Conservation (phyloP, 257 asterid species). For the Mentha longifolia region DNA sequence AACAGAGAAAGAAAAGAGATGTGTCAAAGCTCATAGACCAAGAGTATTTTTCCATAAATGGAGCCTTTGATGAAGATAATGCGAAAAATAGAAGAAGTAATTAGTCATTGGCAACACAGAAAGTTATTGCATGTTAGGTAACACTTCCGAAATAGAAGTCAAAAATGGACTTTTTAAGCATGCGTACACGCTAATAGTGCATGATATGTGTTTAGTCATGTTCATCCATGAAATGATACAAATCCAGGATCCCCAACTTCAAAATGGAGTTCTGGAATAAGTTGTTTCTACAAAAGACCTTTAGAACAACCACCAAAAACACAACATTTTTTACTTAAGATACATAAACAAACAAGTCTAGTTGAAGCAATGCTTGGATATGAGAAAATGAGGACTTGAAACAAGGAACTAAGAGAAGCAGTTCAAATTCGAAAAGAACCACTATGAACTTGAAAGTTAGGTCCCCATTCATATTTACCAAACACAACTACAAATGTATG, state of each 20-base stretch:
- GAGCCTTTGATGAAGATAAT: constrained; percentile 8
- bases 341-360: not conserved
- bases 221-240: not conserved
- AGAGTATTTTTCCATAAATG: not conserved
- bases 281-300: not conserved
- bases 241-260: not conserved
- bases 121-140: not conserved
- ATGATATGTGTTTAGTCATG: not conserved
- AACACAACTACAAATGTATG: constrained; percentile 8
- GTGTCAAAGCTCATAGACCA: not conserved
- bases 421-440: constrained; percentile 9
- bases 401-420: not conserved
- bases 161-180: not conserved
- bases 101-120: not conserved
- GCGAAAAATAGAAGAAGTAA: not conserved
- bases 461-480: not conserved
- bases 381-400: not conserved
- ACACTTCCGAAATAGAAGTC: not conserved
- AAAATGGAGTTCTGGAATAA: not conserved
- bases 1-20: constrained; percentile 9
- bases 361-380: not conserved
- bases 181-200: not conserved
- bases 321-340: not conserved
- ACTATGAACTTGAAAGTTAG: not conserved
- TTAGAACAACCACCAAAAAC: not conserved